Conservation (phyloP, 2,329 filamentous ascomycete genomes). For the Cladophialophora psammophila region DNA sequence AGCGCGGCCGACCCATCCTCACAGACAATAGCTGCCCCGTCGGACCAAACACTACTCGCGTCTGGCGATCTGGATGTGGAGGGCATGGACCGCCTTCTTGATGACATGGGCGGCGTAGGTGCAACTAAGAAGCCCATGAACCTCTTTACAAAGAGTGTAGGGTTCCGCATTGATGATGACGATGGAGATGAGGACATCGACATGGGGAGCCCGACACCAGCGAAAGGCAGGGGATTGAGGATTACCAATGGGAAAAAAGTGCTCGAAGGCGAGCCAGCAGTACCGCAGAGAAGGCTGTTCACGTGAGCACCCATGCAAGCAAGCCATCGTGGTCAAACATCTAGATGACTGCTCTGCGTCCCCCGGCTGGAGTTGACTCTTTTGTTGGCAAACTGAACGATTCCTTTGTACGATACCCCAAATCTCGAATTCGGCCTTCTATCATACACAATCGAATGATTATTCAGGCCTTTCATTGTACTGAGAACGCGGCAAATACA, state of each 20-base stretch:
- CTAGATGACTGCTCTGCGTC: background rate
- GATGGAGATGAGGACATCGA: slow-evolving; percentile 30
- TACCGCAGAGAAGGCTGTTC: slow-evolving; percentile 31
- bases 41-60: slow-evolving; percentile 52
- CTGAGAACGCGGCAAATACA: background rate
- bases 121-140: slow-evolving; percentile 26
- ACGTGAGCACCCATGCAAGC: slow-evolving; percentile 11
- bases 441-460: background rate
- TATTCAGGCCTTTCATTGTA: background rate
- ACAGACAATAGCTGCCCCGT: slow-evolving; percentile 13
- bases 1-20: slow-evolving; percentile 20
- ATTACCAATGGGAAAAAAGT: slow-evolving; percentile 13
- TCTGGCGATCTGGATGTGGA: slow-evolving; percentile 56
- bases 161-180: slow-evolving; percentile 29
- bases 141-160: slow-evolving; percentile 29
- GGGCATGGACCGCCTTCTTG: slow-evolving; percentile 57
- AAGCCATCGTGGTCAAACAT: background rate
- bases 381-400: background rate
- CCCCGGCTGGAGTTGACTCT: background rate
- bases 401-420: slow-evolving; percentile 18
- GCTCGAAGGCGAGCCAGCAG: slow-evolving; percentile 12
- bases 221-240: slow-evolving; percentile 22
- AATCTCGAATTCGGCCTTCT: background rate
- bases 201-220: slow-evolving; percentile 33
- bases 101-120: slow-evolving; percentile 46